These are phyloP conservation scores for Reticulascus tulasneorum DNA, from an alignment of 2,329 filamentous ascomycete genomes.

Conservation along the genomic window DNA sequence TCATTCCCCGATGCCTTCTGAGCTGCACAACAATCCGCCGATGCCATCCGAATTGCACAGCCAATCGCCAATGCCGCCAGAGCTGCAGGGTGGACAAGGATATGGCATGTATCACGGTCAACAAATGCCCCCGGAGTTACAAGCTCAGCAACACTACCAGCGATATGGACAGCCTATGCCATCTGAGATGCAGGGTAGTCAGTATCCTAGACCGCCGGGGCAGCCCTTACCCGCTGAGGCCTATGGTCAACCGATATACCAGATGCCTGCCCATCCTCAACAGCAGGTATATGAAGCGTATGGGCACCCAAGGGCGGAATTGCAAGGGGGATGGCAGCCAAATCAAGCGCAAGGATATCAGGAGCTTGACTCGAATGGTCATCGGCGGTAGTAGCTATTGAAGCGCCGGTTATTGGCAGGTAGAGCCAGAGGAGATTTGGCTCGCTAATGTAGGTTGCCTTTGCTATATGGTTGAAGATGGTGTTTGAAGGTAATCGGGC, in stretches of 20 bases:
- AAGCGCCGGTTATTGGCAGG: no score
- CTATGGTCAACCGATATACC: slow-evolving; percentile 7
- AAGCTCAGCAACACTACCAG: no score
- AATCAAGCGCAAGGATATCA: slow-evolving; percentile 31
- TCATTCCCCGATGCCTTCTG: slow-evolving; percentile 7
- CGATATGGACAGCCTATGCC: slow-evolving; percentile 12
- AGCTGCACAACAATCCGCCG: slow-evolving; percentile 17
- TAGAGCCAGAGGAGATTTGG: no score
- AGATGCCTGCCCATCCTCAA: slow-evolving; percentile 1
- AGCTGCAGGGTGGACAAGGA: slow-evolving; percentile 2
- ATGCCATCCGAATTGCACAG: slow-evolving; percentile 19
- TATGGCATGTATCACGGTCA: slow-evolving; percentile 13
- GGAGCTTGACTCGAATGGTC: slow-evolving; percentile 3
- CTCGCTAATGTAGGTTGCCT: no score
- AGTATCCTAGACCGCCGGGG: neutral
- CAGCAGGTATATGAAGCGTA: slow-evolving; percentile 13
- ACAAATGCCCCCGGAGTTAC: no score
- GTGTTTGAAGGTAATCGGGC: no score
- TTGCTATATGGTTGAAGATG: no score
- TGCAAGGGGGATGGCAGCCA: slow-evolving; percentile 26
- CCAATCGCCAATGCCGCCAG: no score
- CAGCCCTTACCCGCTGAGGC: neutral
- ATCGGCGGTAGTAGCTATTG: neutral
- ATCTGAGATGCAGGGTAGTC: slow-evolving; percentile 9
- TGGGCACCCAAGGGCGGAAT: slow-evolving; percentile 8